Conservation (phyloP, 345 rosid species). For the Salix caprea region DNA sequence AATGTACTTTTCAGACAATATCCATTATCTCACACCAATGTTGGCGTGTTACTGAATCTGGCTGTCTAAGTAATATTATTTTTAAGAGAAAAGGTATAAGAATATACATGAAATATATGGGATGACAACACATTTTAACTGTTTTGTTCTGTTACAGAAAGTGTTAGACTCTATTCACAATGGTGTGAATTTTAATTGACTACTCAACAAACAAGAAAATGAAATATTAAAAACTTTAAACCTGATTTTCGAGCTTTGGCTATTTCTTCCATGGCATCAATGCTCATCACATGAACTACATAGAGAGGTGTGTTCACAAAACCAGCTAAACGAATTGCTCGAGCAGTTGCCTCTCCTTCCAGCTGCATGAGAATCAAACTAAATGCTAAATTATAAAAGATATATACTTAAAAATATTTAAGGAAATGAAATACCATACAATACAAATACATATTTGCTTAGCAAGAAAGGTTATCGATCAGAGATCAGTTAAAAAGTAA, state of each 20-base stretch:
- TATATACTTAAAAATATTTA: background rate
- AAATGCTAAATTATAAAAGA: slow-evolving; percentile 9
- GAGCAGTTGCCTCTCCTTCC: slow-evolving; percentile 94
- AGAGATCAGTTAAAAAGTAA: background rate
- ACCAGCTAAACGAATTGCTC: slow-evolving; percentile 84
- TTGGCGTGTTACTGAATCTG: background rate
- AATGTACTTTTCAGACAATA: background rate
- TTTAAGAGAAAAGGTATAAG: background rate
- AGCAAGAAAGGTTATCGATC: background rate
- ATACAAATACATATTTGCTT: background rate
- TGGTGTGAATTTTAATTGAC: background rate
- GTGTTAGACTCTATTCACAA: background rate
- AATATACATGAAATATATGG: background rate
- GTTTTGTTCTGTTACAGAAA: background rate
- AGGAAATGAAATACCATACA: background rate
- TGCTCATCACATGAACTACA: slow-evolving; percentile 98
- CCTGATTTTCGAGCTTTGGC: slow-evolving; percentile 94
- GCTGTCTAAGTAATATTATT: background rate
- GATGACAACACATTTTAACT: background rate
- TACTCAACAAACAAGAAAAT: background rate
- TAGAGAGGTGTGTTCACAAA: slow-evolving; percentile 93
- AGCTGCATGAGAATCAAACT: slow-evolving; percentile 46
- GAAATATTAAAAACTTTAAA: slow-evolving; percentile 10
- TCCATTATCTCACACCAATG: background rate
- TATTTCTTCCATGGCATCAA: slow-evolving; percentile 96